Evolutionary conservation across 2,329 filamentous ascomycete genomes (phyloP).

Genomic region (Arthrobotrys pseudoclavata): DNA sequence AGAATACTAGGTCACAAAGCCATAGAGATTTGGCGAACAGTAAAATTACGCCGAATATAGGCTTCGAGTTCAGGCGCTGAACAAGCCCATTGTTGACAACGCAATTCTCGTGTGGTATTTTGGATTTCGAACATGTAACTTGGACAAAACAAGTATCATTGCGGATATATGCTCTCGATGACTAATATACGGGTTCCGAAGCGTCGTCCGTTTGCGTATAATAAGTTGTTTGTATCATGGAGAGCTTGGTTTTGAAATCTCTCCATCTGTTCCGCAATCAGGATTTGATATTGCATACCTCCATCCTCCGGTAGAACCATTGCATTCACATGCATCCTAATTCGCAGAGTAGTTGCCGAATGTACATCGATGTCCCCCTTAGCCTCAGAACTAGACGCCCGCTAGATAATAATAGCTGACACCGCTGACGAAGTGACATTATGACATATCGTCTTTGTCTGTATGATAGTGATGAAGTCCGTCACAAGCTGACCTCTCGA

Average conservation of each 20-base stretch:
- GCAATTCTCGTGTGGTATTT: conserved; percentile 16
- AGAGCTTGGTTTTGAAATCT: neutral
- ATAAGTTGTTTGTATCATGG: neutral
- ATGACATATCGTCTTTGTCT: neutral
- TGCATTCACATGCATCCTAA: neutral
- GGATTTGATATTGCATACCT: neutral
- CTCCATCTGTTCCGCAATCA: neutral
- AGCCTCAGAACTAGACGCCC: neutral
- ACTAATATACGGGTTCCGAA: neutral
- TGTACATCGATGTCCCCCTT: neutral
- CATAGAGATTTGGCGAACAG: too few relatives aligned
- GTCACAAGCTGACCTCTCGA: neutral
- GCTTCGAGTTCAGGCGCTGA: neutral
- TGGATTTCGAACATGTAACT: neutral
- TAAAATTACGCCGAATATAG: too few relatives aligned
- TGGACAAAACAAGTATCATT: neutral
- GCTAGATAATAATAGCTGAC: neutral
- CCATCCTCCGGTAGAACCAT: neutral
- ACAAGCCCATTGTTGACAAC: neutral
- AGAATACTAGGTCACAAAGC: neutral
- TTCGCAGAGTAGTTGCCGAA: neutral
- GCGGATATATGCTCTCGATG: neutral
- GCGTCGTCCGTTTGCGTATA: too few relatives aligned
- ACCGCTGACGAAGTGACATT: neutral
- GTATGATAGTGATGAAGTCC: neutral